Conservation (phyloP, 1,139 yeast species). For the Wickerhamomyces sp. region DNA sequence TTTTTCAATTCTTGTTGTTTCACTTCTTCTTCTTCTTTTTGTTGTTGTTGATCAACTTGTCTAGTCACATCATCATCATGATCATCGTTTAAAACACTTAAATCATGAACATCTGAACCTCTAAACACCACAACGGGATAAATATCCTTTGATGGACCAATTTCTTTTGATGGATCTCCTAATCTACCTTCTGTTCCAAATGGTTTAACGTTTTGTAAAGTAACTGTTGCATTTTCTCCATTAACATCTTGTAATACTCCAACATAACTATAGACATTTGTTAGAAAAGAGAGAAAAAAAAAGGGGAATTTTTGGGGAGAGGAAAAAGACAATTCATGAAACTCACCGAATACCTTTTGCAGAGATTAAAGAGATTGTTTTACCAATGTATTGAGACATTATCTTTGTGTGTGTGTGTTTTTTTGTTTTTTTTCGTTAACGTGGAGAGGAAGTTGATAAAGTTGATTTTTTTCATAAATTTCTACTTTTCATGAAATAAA, state of each 20-base stretch:
- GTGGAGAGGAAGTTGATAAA: too few relatives aligned
- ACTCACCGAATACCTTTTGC: conserved; percentile 69
- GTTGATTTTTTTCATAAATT: too few relatives aligned
- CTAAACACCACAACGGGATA: conserved; percentile 82
- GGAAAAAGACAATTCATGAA: background rate
- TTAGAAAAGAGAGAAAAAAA: background rate
- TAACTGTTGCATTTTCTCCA: conserved; percentile 88
- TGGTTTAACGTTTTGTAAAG: conserved; percentile 75
- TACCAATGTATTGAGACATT: conserved; percentile 90
- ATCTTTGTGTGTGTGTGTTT: background rate
- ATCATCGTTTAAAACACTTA: conserved; percentile 71
- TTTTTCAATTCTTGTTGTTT: conserved; percentile 17
- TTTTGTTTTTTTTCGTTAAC: too few relatives aligned
- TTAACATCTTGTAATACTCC: conserved; percentile 84
- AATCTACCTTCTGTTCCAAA: conserved; percentile 93
- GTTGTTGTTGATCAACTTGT: conserved; percentile 6
- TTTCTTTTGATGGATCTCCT: conserved; percentile 66
- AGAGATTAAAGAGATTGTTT: conserved; percentile 84
- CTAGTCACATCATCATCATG: conserved; percentile 34
- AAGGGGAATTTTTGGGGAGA: background rate
- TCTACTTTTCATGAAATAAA: too few relatives aligned
- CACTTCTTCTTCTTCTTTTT: conserved; percentile 29
- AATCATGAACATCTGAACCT: conserved; percentile 89
- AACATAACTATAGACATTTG: conserved; percentile 49
- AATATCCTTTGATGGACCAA: conserved; percentile 66